phyloP scores from a whole-genome alignment of 2,329 filamentous ascomycete genomes.

The Alternaria gaisen region DNA sequence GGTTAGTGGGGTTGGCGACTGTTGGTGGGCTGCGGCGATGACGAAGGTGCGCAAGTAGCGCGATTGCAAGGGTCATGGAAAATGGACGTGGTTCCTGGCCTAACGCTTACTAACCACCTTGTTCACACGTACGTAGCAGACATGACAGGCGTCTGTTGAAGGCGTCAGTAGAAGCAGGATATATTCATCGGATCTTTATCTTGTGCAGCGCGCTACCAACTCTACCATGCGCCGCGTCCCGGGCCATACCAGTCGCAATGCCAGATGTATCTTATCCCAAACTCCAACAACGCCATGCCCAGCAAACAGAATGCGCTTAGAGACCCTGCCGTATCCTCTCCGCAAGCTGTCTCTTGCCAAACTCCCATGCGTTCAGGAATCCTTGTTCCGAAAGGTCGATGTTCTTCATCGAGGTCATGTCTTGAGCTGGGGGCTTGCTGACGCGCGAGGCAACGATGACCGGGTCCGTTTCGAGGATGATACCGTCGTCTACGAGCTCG shows the following conservation, averaged over 20 bases:
- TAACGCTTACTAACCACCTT: slow-evolving; percentile 20
- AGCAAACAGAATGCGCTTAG: slow-evolving; percentile 27
- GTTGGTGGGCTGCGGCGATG: slow-evolving; percentile 37
- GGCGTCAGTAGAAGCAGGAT: slow-evolving; percentile 17
- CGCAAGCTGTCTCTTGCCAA: slow-evolving; percentile 89
- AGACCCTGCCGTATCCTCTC: slow-evolving; percentile 86
- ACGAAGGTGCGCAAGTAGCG: slow-evolving; percentile 37
- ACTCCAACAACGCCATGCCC: slow-evolving; percentile 47
- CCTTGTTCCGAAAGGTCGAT: slow-evolving; percentile 97
- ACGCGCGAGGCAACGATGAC: slow-evolving; percentile 92
- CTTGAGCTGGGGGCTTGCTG: slow-evolving; percentile 88
- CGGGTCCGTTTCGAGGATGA: slow-evolving; percentile 96
- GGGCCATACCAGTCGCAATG: slow-evolving; percentile 27
- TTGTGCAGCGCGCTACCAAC: slow-evolving; percentile 16
- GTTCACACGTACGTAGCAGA: neutral
- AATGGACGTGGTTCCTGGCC: slow-evolving; percentile 20
- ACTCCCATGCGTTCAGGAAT: slow-evolving; percentile 90
- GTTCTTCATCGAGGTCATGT: slow-evolving; percentile 86
- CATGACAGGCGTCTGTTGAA: neutral
- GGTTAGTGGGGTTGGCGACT: slow-evolving; percentile 31
- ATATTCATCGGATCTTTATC: slow-evolving; percentile 11
- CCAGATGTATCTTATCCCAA: slow-evolving; percentile 19
- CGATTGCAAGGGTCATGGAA: slow-evolving; percentile 35
- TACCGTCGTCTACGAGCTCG: slow-evolving; percentile 73
- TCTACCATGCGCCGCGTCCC: slow-evolving; percentile 18